A percentile compares a stretch with the other conserved stretches of the same genome.
Conservation (phyloP, 2,329 filamentous ascomycete genomes). For the Scolecobasidium constrictum region DNA sequence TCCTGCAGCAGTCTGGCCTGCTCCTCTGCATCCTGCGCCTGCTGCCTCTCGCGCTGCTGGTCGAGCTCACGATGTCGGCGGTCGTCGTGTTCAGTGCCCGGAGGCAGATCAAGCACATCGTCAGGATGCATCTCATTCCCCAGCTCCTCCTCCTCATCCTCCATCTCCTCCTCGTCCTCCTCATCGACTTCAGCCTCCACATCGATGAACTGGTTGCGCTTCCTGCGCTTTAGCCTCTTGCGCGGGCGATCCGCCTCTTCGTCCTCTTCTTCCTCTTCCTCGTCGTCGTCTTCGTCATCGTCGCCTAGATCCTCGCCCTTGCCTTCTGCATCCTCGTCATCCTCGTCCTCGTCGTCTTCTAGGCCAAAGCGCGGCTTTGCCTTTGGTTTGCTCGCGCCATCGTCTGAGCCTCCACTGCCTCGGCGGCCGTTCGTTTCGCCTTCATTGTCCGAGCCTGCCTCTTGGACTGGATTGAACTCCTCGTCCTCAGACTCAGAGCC, state of each 20-base stretch:
- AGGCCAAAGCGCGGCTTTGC: conserved; percentile 14
- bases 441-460: conserved; percentile 63
- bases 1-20: conserved; percentile 79
- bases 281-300: conserved; percentile 15
- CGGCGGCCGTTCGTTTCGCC: conserved; percentile 23
- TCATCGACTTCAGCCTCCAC: conserved; percentile 96
- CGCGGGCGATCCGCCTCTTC: conserved; percentile 53
- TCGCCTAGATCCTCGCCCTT: conserved; percentile 40
- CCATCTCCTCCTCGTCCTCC: conserved; percentile 82
- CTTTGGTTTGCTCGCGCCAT: conserved; percentile 16
- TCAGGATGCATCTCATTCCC: conserved; percentile 86
- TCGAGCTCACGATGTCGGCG: conserved; percentile 89
- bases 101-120: conserved; percentile 66
- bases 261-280: conserved; percentile 18
- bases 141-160: conserved; percentile 71
- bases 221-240: conserved; percentile 66
- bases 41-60: conserved; percentile 75
- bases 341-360: conserved; percentile 21
- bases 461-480: conserved; percentile 78
- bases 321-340: conserved; percentile 17
- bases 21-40: conserved; percentile 86
- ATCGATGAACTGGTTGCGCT: conserved; percentile 84
- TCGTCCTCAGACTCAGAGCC: conserved; percentile 61
- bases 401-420: conserved; percentile 20
- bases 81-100: conserved; percentile 74